A percentile compares a stretch with the other conserved stretches of the same genome.
Evolutionary conservation across 257 asterid species (phyloP).

Genomic region (Gentiana macrophylla): DNA sequence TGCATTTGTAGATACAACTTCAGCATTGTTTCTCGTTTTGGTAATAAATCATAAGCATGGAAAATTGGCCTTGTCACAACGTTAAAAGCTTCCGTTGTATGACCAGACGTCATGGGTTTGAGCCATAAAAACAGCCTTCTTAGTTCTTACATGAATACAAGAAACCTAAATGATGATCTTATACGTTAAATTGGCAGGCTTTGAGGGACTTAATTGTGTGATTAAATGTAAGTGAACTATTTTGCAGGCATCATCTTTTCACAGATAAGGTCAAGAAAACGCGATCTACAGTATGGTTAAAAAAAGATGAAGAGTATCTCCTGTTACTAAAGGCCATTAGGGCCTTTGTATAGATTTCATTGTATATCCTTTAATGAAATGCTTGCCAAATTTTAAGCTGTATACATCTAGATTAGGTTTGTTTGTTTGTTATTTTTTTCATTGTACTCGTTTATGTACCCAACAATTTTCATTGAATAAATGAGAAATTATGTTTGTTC

Average conservation of each 20-base stretch:
- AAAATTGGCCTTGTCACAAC: too few relatives aligned
- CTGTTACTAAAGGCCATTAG: conserved; percentile 28
- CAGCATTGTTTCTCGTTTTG: too few relatives aligned
- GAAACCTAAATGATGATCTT: background rate
- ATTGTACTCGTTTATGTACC: background rate
- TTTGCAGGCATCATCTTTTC: conserved; percentile 67
- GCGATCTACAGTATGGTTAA: conserved; percentile 75
- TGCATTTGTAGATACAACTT: background rate
- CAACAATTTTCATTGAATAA: too few relatives aligned
- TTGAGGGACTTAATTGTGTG: too few relatives aligned
- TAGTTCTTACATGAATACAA: background rate
- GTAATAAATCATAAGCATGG: too few relatives aligned
- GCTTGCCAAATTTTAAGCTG: background rate
- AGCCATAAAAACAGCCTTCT: background rate
- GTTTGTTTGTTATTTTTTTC: background rate
- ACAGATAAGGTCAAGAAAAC: conserved; percentile 58
- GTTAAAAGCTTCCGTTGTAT: too few relatives aligned
- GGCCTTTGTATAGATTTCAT: background rate
- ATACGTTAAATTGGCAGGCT: too few relatives aligned
- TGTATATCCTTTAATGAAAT: conserved; percentile 1
- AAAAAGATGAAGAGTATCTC: conserved; percentile 29
- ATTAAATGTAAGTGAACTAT: too few relatives aligned
- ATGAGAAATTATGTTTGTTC: too few relatives aligned
- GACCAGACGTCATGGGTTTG: too few relatives aligned
- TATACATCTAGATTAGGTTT: too few relatives aligned